A percentile compares a stretch with the other conserved stretches of the same genome.
phyloP scores from a whole-genome alignment of 164 flowering plant genomes.

The Euptelea pleiosperma region DNA sequence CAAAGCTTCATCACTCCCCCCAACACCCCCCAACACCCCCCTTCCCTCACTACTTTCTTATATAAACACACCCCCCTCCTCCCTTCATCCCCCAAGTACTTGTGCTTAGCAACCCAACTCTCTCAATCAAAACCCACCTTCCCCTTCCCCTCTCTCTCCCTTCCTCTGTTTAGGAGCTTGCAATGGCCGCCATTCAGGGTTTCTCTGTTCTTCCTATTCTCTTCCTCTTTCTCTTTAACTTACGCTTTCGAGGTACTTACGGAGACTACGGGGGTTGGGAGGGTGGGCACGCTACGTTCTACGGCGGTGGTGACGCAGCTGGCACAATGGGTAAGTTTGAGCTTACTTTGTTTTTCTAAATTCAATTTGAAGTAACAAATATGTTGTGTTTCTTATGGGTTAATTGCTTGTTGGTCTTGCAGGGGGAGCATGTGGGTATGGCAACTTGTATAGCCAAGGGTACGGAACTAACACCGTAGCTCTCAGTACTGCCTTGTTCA shows the following conservation, averaged over 20 bases:
- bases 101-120: no score
- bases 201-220: constrained; percentile 6
- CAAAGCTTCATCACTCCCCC: neutral
- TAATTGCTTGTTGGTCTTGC: neutral
- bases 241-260: constrained; percentile 6
- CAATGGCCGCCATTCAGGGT: constrained; percentile 10
- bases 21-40: neutral
- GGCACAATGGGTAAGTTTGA: constrained; percentile 41
- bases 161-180: neutral
- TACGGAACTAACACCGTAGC: constrained; percentile 48
- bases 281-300: constrained; percentile 39
- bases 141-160: neutral
- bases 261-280: constrained; percentile 32
- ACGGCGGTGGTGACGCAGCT: constrained; percentile 40
- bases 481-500: constrained; percentile 39
- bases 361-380: neutral
- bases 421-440: constrained; percentile 51
- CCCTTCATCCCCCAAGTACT: neutral
- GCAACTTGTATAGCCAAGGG: constrained; percentile 36
- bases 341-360: neutral
- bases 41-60: neutral
- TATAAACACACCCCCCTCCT: neutral
- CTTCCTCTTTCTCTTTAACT: constrained; percentile 5
- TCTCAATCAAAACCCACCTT: neutral
- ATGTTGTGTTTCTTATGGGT: no score